Evolutionary conservation across 2,329 filamentous ascomycete genomes (phyloP).

Genomic region (Trichophaea hybrida): DNA sequence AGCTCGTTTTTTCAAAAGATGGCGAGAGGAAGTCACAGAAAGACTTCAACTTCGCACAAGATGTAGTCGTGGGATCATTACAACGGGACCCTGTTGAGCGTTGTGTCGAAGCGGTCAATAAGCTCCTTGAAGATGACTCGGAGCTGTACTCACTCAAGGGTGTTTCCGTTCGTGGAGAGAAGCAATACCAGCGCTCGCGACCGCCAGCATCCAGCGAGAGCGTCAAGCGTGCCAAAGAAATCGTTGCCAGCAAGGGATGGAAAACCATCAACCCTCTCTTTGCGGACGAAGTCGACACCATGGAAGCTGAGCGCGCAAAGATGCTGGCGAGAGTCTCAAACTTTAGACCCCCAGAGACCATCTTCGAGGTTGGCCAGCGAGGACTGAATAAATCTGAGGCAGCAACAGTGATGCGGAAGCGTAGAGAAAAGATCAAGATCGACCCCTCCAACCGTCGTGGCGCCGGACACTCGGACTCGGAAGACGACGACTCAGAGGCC

Average conservation of each 20-base stretch:
- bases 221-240: conserved; percentile 68
- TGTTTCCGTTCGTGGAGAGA: conserved; percentile 79
- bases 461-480: conserved; percentile 33
- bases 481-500: conserved; percentile 30
- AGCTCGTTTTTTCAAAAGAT: conserved; percentile 59
- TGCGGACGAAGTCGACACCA: conserved; percentile 48
- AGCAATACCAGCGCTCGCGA: conserved; percentile 76
- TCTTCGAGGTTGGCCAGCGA: conserved; percentile 81
- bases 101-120: conserved; percentile 69
- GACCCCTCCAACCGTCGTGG: conserved; percentile 19
- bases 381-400: conserved; percentile 51
- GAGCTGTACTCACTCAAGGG: conserved; percentile 57
- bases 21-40: conserved; percentile 40
- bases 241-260: conserved; percentile 57
- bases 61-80: conserved; percentile 69
- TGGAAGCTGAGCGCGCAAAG: conserved; percentile 59
- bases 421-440: conserved; percentile 49
- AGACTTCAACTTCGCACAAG: conserved; percentile 50
- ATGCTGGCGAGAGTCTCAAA: conserved; percentile 83
- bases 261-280: conserved; percentile 69
- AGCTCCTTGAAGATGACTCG: conserved; percentile 56
- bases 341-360: conserved; percentile 80
- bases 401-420: conserved; percentile 60
- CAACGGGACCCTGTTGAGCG: conserved; percentile 58
- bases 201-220: conserved; percentile 84